These are phyloP conservation scores for Leccinellum albellum DNA, from an alignment of 768 basidiomycete genomes.

Conservation along the genomic window DNA sequence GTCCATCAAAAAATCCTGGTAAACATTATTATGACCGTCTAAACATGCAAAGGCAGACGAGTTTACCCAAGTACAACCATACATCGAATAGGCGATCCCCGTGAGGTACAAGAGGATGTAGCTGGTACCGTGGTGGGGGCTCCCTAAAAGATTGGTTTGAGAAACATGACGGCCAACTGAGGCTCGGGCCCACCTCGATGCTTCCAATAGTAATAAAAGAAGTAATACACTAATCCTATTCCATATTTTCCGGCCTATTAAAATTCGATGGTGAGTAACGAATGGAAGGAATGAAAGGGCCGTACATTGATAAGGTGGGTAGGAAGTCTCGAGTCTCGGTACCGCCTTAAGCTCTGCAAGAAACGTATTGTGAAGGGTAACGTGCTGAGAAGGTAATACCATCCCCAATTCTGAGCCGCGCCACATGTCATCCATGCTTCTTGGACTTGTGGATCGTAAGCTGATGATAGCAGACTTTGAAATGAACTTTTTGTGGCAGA, in stretches of 20 bases:
- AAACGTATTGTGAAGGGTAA: conserved; percentile 75
- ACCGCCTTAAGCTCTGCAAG: conserved; percentile 85
- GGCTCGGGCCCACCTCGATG: conserved; percentile 44
- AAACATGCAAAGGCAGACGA: not conserved
- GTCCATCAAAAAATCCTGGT: conserved; percentile 85
- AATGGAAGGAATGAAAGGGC: not conserved
- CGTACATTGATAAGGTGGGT: conserved; percentile 86
- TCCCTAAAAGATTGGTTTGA: conserved; percentile 13
- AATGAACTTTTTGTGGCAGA: not conserved
- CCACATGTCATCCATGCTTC: conserved; percentile 42
- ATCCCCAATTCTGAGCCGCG: conserved; percentile 50
- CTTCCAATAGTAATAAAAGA: conserved; percentile 77
- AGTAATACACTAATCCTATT: conserved; percentile 57
- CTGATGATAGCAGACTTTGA: not conserved
- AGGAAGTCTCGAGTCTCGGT: conserved; percentile 62
- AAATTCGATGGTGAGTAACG: not conserved
- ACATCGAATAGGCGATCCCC: conserved; percentile 59
- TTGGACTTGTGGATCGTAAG: conserved; percentile 36
- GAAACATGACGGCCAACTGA: not conserved
- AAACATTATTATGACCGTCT: not conserved
- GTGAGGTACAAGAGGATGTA: conserved; percentile 71
- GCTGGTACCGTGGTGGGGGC: conserved; percentile 37
- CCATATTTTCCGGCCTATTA: conserved; percentile 80
- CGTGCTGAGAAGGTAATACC: conserved; percentile 52
- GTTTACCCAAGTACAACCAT: conserved; percentile 76